Evolutionary conservation across 2,329 filamentous ascomycete species (phyloP), one percentile per base, ranked within the genome.

Genomic region (Dissoconium aciculare): DNA sequence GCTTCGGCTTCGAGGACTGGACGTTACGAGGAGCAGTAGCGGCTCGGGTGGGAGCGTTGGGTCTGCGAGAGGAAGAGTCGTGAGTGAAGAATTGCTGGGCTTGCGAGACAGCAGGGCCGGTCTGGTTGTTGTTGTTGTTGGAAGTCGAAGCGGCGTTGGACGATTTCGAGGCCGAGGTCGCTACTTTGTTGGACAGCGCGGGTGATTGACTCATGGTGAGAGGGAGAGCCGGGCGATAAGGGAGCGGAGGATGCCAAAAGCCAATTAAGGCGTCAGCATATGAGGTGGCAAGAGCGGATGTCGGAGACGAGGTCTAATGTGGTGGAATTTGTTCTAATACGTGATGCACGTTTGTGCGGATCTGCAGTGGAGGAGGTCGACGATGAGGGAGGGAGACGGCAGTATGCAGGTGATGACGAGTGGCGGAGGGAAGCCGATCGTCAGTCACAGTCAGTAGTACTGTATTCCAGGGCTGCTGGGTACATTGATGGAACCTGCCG

Each of bases 1-100:
- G 83, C 56, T 89, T 83, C 53, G 77, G 85, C 55, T 78, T 78
- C 31, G 69, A 64, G 26, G 62, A 64, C 59, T 95, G 87, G 31
- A 67, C 73, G 56, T 81, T 92, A 46, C 85, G 71, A 30, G 80
- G 71, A 10, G 40, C 36, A 4, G 36, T 15, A 15, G 33, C 28
- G 27, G 35, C 28, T 15, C 33, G 38, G 11, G 36, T 33, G 27
- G 37, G 37, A 29, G 37, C 40, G 36, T 42, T 40, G 44, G 53
- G 50, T 43, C 59, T 55, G 37, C 55, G 55, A 42, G 62, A 57
- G 32, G 56, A 55, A 43, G 52, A 56, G 47, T 59, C 56, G 41
- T 53, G 52, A 34, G 55, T 51, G 39, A 61, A 56, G 43, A 56
- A 52, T 26, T 58, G 55, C 40, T 50, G 46, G 1, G 58, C 51